Evolutionary conservation across 257 asterid genomes (phyloP).

Genomic region (Penstemon eatonii): DNA sequence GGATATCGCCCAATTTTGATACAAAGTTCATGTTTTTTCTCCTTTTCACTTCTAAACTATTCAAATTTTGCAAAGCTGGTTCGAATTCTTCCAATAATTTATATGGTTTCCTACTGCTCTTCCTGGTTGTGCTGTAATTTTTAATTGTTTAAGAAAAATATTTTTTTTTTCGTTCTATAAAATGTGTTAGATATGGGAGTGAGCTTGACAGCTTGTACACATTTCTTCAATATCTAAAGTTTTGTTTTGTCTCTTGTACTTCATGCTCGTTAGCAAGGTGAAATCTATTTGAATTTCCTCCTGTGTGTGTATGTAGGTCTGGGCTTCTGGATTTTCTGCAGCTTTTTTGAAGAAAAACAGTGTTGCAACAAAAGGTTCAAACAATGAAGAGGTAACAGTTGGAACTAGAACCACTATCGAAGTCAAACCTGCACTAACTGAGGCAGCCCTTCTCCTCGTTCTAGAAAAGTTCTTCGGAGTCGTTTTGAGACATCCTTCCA

Average conservation of each 20-base stretch:
- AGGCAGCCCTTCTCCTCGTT: slow-evolving; percentile 61
- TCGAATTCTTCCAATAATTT: not conserved
- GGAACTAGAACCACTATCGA: slow-evolving; percentile 55
- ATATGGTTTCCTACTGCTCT: not conserved
- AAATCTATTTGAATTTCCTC: slow-evolving; percentile 18
- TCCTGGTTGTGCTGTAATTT: not conserved
- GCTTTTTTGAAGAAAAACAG: slow-evolving; percentile 88
- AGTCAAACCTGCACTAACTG: slow-evolving; percentile 67
- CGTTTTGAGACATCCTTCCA: slow-evolving; percentile 70
- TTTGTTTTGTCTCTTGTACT: not conserved
- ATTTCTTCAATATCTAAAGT: not conserved
- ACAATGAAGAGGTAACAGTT: slow-evolving; percentile 31
- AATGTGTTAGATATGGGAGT: not conserved
- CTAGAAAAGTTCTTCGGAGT: slow-evolving; percentile 76
- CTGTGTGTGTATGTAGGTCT: slow-evolving; percentile 50
- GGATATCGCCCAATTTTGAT: not conserved
- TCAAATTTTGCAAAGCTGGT: not conserved
- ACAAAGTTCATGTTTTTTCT: not conserved
- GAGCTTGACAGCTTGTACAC: not conserved
- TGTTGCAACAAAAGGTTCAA: slow-evolving; percentile 63
- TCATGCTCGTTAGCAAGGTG: not conserved
- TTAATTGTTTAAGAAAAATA: too few species aligned
- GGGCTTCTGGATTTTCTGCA: slow-evolving; percentile 93
- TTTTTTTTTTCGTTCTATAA: not conserved
- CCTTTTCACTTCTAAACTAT: not conserved